Evolutionary conservation across 495 filamentous ascomycete species (phyloP), one percentile per base, ranked within the genome.

Genomic region (Thermothielavioides terrestris): DNA sequence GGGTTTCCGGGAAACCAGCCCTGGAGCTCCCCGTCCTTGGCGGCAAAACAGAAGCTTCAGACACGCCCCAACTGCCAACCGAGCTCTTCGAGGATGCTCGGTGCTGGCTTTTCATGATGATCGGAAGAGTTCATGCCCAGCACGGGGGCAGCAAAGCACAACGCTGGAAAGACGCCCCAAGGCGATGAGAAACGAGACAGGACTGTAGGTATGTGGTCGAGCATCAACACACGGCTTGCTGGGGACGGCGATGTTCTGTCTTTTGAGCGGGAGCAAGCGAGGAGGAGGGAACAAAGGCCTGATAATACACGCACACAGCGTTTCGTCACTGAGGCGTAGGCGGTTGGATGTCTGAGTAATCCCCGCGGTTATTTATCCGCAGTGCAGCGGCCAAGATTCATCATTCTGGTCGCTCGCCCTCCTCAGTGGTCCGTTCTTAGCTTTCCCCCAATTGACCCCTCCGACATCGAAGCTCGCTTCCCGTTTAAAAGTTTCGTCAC

Each of bases 401-500:
- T 55, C 34, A 25, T 27, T 46, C 31, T 52, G 47, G 49, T 27
- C 54, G 54, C 49, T 22, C 27, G 25, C 52, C 45, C 37, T 48
- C 27, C 42, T 40, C 49, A n/a, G n/a, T n/a, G n/a, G n/a, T n/a
- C n/a, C n/a, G n/a, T n/a, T n/a, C 40, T 49, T 57, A 9, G 25
- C 25, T 38, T 17, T 31, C 42, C 48, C 41, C 37, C 50, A 27
- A 51, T 53, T 44, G 37, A 49, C 55, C 59, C 62, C 60, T 62
- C 57, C 57, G 61, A 56, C 47, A 38, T 52, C 52, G 43, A 55
- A 45, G 42, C 47, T 49, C 40, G 49, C 51, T 34, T 41, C n/a
- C 34, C 49, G 42, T 55, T 55, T 49, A 52, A 64, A 62, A 60
- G 56, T 66, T 64, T 66, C 61, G 59, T 64, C 61, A 64, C 58